phyloP scores from a whole-genome alignment of 495 filamentous ascomycete species.

The Aspergillus asperescens region DNA sequence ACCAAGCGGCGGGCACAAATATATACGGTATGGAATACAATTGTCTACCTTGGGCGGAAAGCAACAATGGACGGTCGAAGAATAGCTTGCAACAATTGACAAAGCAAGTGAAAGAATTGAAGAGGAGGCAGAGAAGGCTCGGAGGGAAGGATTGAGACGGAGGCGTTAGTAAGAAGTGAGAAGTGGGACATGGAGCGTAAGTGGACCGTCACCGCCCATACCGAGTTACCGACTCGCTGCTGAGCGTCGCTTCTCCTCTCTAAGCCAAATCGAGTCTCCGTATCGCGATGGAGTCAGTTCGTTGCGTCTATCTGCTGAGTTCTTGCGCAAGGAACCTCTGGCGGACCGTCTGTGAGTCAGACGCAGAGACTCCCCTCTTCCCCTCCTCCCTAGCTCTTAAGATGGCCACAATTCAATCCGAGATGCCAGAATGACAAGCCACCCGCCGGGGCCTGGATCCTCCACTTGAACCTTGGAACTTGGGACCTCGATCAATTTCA shows the following conservation, averaged over 20 bases:
- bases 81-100: slow-evolving; percentile 7
- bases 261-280: background rate
- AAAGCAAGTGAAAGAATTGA: slow-evolving; percentile 1
- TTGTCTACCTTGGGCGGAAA: background rate
- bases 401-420: background rate
- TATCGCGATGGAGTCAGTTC: background rate
- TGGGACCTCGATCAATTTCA: background rate
- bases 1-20: background rate
- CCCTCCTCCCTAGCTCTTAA: background rate
- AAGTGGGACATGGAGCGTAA: too few species aligned
- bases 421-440: background rate
- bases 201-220: too few species aligned
- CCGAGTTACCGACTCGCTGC: background rate
- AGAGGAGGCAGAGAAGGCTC: background rate
- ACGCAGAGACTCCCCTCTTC: too few species aligned
- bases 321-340: background rate
- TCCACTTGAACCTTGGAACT: background rate
- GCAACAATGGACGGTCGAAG: slow-evolving; percentile 3
- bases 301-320: background rate
- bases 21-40: background rate
- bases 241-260: background rate
- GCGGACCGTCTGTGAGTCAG: background rate
- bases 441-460: background rate
- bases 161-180: slow-evolving; percentile 2
- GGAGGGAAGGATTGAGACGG: slow-evolving; percentile 11